Percentiles rank a stretch among this genome's conserved stretches.
phyloP scores from a whole-genome alignment of 202 grass and related monocot genomes.

The Alloteropsis angusta region DNA sequence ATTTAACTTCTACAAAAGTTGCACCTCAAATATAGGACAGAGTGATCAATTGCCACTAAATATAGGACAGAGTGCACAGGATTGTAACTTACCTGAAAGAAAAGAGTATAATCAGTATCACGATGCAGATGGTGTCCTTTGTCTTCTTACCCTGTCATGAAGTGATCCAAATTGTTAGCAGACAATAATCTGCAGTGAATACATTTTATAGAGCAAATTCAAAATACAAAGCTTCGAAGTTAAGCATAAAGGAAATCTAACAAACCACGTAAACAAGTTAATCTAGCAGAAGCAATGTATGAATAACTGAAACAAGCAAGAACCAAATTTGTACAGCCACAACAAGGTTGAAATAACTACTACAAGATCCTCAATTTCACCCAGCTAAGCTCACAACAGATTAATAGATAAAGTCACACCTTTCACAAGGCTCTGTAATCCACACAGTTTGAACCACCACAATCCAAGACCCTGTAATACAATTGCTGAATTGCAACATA shows the following conservation, averaged over 20 bases:
- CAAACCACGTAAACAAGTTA: neutral
- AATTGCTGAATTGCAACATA: neutral
- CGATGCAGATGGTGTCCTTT: slow-evolving; percentile 86
- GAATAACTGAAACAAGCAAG: neutral
- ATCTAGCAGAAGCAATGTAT: neutral
- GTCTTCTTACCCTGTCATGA: slow-evolving; percentile 73
- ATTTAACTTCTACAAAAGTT: too few relatives aligned
- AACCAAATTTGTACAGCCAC: neutral
- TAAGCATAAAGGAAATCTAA: neutral
- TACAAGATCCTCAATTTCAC: neutral
- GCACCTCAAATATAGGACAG: too few relatives aligned
- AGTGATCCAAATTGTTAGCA: slow-evolving; percentile 4
- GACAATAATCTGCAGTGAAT: neutral
- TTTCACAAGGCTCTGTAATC: neutral
- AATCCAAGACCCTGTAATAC: neutral
- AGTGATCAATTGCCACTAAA: too few relatives aligned
- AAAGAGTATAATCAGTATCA: too few relatives aligned
- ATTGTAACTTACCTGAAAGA: too few relatives aligned
- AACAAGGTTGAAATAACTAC: neutral
- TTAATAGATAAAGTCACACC: neutral
- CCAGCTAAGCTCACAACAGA: neutral
- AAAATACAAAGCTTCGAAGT: neutral
- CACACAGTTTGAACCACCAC: neutral
- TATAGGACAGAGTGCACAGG: too few relatives aligned
- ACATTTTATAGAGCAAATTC: too few relatives aligned